phyloP scores from a whole-genome alignment of 257 asterid genomes.

The Vinca minor region DNA sequence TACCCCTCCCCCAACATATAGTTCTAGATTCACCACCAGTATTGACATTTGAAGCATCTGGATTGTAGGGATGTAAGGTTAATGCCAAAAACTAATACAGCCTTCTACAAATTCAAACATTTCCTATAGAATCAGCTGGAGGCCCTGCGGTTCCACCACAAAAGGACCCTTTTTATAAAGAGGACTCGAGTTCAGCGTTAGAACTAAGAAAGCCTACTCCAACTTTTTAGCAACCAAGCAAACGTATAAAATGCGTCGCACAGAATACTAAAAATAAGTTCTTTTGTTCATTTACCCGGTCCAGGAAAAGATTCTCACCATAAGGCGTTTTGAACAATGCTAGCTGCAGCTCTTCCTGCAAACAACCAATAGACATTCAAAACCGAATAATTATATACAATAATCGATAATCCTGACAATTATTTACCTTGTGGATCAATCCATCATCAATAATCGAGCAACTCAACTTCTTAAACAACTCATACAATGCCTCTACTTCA shows the following conservation, averaged over 20 bases:
- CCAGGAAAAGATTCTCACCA: conserved; percentile 74
- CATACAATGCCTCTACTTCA: conserved; percentile 76
- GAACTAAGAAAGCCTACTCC: background rate
- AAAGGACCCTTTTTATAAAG: background rate
- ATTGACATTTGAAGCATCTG: background rate
- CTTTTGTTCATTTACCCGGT: conserved; percentile 50
- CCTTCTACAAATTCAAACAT: background rate
- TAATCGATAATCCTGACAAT: background rate
- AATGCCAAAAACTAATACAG: background rate
- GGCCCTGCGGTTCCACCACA: background rate
- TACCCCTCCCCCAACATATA: too few relatives aligned
- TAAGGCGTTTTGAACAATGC: conserved; percentile 58
- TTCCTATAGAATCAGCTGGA: background rate
- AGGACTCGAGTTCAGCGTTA: background rate
- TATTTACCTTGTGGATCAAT: conserved; percentile 64
- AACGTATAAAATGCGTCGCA: background rate
- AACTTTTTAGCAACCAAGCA: background rate
- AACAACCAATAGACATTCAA: conserved; percentile 15
- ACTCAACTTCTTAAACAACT: conserved; percentile 75
- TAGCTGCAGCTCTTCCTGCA: conserved; percentile 85
- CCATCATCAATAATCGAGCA: conserved; percentile 82
- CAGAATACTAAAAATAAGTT: background rate
- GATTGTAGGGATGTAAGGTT: background rate
- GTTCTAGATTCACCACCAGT: too few relatives aligned
- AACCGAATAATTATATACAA: background rate